These are phyloP conservation scores for Candida fluviatilis DNA, from an alignment of 805 yeast genomes.

Conservation along the genomic window DNA sequence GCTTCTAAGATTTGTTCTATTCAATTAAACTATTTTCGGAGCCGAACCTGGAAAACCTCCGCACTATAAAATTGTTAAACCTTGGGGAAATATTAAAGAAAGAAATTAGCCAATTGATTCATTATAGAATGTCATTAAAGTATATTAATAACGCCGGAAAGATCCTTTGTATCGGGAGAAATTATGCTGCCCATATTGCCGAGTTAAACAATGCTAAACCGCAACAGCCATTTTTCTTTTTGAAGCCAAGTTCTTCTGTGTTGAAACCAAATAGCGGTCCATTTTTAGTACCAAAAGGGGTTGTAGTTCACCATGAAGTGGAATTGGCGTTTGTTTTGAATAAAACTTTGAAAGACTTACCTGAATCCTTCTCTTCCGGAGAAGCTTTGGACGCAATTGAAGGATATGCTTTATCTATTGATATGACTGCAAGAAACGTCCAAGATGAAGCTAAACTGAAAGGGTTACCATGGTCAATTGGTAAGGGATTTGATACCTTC, in stretches of 20 bases:
- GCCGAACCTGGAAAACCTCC: background rate
- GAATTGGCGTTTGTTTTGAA: conserved; percentile 81
- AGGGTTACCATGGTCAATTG: conserved; percentile 96
- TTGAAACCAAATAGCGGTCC: conserved; percentile 63
- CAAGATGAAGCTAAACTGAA: conserved; percentile 92
- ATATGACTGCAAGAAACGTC: conserved; percentile 92
- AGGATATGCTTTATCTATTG: conserved; percentile 88
- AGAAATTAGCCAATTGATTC: background rate
- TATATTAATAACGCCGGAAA: conserved; percentile 67
- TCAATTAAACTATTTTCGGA: background rate
- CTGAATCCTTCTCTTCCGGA: conserved; percentile 52
- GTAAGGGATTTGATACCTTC: conserved; percentile 95
- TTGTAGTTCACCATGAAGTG: conserved; percentile 89
- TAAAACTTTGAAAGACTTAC: conserved; percentile 56
- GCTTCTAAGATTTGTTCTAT: no score
- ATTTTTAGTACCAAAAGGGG: conserved; percentile 75
- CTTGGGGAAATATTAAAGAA: background rate
- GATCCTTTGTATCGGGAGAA: conserved; percentile 92
- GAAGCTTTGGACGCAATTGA: conserved; percentile 77
- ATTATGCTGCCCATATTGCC: conserved; percentile 92
- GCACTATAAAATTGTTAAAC: background rate
- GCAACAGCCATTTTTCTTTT: conserved; percentile 82
- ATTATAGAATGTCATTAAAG: conserved; percentile 37
- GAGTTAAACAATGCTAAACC: conserved; percentile 85
- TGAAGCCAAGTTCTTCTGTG: conserved; percentile 83